Percentiles rank a stretch among this genome's conserved stretches.
These are phyloP conservation scores for Psilocybe tampanensis DNA, from an alignment of 768 basidiomycete species.

Conservation along the genomic window DNA sequence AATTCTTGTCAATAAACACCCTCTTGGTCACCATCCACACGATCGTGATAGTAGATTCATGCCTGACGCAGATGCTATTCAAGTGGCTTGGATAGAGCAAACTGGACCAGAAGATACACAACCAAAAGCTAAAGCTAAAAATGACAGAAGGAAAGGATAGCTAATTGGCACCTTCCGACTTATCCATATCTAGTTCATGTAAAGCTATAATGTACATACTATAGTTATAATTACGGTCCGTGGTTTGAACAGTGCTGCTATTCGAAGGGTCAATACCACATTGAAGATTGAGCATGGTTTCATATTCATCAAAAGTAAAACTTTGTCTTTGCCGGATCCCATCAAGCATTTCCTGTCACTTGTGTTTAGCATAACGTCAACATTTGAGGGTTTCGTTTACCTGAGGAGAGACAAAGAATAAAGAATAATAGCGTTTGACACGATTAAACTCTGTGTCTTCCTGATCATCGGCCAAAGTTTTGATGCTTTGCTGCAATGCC, in stretches of 20 bases:
- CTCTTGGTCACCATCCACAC: constrained; percentile 27
- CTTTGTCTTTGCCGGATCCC: constrained; percentile 58
- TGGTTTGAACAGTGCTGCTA: constrained; percentile 49
- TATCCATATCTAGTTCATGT: constrained; percentile 74
- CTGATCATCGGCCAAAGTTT: constrained; percentile 65
- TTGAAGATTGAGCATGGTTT: constrained; percentile 86
- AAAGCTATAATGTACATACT: constrained; percentile 90
- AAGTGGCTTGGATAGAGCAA: constrained; percentile 37
- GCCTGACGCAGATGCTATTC: constrained; percentile 30
- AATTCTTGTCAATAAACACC: constrained; percentile 35
- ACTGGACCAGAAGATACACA: not conserved
- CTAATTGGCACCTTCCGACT: constrained; percentile 30
- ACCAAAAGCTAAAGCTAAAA: not conserved
- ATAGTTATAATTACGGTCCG: constrained; percentile 80
- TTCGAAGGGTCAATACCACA: constrained; percentile 79
- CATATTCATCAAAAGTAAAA: constrained; percentile 93
- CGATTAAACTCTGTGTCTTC: constrained; percentile 72
- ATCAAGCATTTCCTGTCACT: constrained; percentile 72
- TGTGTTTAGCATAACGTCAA: not conserved
- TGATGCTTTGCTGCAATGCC: constrained; percentile 89
- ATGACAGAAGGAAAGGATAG: not conserved
- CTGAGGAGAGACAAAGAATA: constrained; percentile 76
- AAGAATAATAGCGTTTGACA: constrained; percentile 77
- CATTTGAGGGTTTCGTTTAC: constrained; percentile 41
- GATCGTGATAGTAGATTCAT: constrained; percentile 24